Base-by-base conservation (phyloP, 805 yeast species). In the Metschnikowia anglica region DNA sequence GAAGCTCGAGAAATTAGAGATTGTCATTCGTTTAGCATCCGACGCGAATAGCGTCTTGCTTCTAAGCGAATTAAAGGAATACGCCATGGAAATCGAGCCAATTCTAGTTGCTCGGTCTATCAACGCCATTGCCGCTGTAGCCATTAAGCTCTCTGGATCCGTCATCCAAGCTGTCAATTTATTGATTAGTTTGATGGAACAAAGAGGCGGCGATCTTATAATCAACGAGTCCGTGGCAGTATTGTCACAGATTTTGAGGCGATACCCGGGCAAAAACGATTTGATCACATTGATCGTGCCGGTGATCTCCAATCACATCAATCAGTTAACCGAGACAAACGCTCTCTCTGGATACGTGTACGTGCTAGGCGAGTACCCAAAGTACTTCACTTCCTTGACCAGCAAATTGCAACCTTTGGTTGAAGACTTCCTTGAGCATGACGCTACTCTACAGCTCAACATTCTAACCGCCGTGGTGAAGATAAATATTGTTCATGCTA, bases 81-180 rank as follows among this genome's bases (percentile, higher is more conserved):
- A 86, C 58, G 79, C 91, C 4, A 80, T 82, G 83, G 96, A 87
- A 58, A 80, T 88, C 54, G 97, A 91, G 56, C 79, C 83, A 3
- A 83, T 86, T 36, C 80, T 89, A 51, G 95, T 85, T 12, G 60
- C 74, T 32, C 75, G 81, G 47, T 74, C 91, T 2, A 77, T 85
- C 27, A 72, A 72, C 44, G 85, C 86, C 7, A 74, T 85, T 49
- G 84, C 88, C 0, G 84, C 86, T 37, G 74, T 85, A 36, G 89
- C 88, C 9, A 80, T 85, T 47, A 81, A 82, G 55, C 63, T 81
- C 13, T 70, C 77, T 5, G 73, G 67, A 41, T 68, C 77, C 37
- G 72, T 77, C 1, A 69, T 76, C 34, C 81, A 76, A 53, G 75
- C 87, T 2, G 70, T 84, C 42, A 87, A 83, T 48, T 68, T 79